Base-by-base conservation (phyloP, 192 early-diverging fungal genomes). In the Linnemannia exigua region DNA sequence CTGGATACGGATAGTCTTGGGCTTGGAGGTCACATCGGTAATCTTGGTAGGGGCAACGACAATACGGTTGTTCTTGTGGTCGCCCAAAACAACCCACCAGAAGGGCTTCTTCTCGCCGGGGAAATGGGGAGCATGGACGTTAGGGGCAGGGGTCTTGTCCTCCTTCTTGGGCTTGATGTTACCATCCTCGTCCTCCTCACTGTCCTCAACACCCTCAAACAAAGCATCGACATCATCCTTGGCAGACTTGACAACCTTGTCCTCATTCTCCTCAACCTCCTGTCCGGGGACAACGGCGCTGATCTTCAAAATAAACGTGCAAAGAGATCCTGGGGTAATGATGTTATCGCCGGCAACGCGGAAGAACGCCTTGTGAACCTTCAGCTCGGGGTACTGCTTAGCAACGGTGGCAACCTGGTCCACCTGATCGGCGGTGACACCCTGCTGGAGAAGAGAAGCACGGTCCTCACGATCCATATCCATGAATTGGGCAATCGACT, bases 31-130 rank as follows among this genome's bases (percentile, higher is more conserved):
- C 69, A 97, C 89, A 77, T 97, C 96, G 37, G 90, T 93, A 41
- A 98, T 91, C 76, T 97, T 97, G 71, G 92, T 88, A 12, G 94
- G 94, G 15, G 93, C 88, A 67, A 95, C 91, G 35, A 99, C 95
- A 70, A 97, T 92, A 70, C 95, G 95, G 81, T 96, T 94, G 51
- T 93, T 93, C 86, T 94, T 94, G 82, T 92, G 93, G 81, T 97
- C 95, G 33, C 95, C 97, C 87, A 99, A 90, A 68, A 96, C 92
- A 41, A 99, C 90, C 96, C 96, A 98, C 96, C 97, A 99, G 88
- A 89, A 92, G 52, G 96, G 93, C 71, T 92, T 94, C 90, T 96
- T 96, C 79, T 92, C 91, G 25, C 77, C 86, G 51, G 94, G 92
- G 85, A 91, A 96, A 70, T 93, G 93, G 12, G 95, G 95, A 12